Percentiles rank a stretch among this genome's conserved stretches.
phyloP scores from a whole-genome alignment of 2,329 filamentous ascomycete genomes.

The Grosmannia serpens region DNA sequence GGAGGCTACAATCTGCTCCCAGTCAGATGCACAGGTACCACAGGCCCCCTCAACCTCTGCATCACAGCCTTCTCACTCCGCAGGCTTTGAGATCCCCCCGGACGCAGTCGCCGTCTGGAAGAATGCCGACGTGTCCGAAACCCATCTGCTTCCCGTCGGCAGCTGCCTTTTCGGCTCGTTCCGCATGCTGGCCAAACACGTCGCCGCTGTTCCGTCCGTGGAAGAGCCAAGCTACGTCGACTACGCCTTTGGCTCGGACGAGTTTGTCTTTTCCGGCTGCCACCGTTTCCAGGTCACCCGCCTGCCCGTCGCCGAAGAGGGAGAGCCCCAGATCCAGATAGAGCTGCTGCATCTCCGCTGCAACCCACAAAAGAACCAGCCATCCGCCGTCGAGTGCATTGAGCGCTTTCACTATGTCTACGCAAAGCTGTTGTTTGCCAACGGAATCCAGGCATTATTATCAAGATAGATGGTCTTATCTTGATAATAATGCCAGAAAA shows the following conservation, averaged over 20 bases:
- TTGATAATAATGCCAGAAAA: too few relatives aligned
- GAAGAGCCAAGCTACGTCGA: conserved; percentile 3
- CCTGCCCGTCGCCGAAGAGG: not conserved
- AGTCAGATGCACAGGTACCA: conserved; percentile 3
- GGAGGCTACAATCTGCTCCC: conserved; percentile 3
- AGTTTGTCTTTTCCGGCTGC: conserved; percentile 4
- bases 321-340: conserved; percentile 1
- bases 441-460: conserved; percentile 2
- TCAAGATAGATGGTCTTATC: not conserved
- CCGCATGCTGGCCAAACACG: conserved; percentile 1
- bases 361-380: conserved; percentile 4
- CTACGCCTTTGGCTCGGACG: conserved; percentile 5
- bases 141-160: conserved; percentile 3
- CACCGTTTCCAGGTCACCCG: conserved; percentile 4
- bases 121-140: not conserved
- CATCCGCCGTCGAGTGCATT: not conserved
- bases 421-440: conserved; percentile 3
- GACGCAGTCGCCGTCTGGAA: conserved; percentile 3
- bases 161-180: conserved; percentile 5
- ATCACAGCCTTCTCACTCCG: not conserved
- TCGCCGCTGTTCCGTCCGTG: not conserved
- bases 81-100: not conserved
- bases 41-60: not conserved
- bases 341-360: conserved; percentile 5
- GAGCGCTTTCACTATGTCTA: conserved; percentile 3